Evolutionary conservation across 345 rosid species (phyloP).

Genomic region (Populus pruinosa): DNA sequence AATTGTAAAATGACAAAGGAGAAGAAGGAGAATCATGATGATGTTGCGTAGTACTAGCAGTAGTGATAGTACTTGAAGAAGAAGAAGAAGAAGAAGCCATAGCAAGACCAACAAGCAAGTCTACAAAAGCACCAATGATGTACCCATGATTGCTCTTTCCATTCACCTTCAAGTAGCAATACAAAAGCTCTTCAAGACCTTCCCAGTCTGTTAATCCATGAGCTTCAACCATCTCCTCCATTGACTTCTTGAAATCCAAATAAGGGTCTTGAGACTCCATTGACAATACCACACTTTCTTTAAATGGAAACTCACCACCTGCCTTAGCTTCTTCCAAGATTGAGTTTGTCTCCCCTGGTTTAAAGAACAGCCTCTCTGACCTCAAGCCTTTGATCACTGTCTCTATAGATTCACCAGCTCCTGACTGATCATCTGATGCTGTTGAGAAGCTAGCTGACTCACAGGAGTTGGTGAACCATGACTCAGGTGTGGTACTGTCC

Average conservation of each 20-base stretch:
- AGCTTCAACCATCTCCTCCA: constrained; percentile 40
- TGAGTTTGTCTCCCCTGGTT: constrained; percentile 26
- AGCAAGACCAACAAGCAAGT: constrained; percentile 18
- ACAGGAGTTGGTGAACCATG: constrained; percentile 30
- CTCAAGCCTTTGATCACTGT: constrained; percentile 20
- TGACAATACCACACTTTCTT: constrained; percentile 18
- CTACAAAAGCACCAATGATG: constrained; percentile 33
- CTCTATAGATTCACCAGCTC: constrained; percentile 22
- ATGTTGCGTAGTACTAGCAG: not conserved
- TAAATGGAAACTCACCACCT: constrained; percentile 5
- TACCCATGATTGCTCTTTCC: constrained; percentile 32
- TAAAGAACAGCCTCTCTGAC: constrained; percentile 36
- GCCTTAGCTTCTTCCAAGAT: constrained; percentile 21
- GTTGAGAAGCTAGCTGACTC: constrained; percentile 46
- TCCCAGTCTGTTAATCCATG: constrained; percentile 27
- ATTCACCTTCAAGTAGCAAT: constrained; percentile 28
- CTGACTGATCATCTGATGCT: constrained; percentile 33
- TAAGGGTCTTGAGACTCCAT: constrained; percentile 32
- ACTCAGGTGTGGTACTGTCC: not conserved
- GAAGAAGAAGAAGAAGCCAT: not conserved
- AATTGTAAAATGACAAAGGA: constrained; percentile 41
- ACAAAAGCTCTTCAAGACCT: constrained; percentile 31
- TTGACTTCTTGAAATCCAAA: constrained; percentile 31
- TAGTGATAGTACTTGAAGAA: not conserved
- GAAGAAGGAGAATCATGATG: constrained; percentile 14